Conservation (phyloP, 495 filamentous ascomycete species). For the Xylaria telfairii region DNA sequence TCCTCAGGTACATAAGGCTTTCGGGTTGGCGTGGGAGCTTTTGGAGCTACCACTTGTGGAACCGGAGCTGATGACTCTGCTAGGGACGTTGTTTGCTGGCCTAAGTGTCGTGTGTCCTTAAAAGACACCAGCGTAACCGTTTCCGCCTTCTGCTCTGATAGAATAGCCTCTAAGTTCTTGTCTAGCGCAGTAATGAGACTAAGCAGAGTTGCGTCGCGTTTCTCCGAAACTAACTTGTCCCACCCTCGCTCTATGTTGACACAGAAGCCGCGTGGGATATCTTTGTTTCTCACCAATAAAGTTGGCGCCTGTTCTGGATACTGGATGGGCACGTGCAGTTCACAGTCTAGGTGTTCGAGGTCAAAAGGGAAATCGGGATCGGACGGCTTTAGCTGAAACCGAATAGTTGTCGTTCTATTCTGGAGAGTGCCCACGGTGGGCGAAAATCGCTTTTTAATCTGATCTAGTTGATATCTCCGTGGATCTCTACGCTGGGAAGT, state of each 20-base stretch:
- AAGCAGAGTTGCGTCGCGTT: slow-evolving; percentile 66
- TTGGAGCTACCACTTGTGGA: slow-evolving; percentile 60
- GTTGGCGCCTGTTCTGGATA: slow-evolving; percentile 67
- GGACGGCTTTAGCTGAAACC: slow-evolving; percentile 74
- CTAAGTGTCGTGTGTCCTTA: slow-evolving; percentile 54
- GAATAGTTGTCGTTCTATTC: slow-evolving; percentile 59
- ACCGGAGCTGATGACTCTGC: slow-evolving; percentile 51
- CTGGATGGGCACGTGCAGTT: slow-evolving; percentile 67
- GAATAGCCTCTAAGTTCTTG: slow-evolving; percentile 71
- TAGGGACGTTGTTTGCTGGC: slow-evolving; percentile 22
- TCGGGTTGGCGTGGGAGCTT: slow-evolving; percentile 30
- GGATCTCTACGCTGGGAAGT: slow-evolving; percentile 70
- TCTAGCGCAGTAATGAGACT: slow-evolving; percentile 75
- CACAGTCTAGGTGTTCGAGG: slow-evolving; percentile 71
- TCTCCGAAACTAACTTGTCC: slow-evolving; percentile 66
- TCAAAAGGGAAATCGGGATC: slow-evolving; percentile 90
- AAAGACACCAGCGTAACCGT: slow-evolving; percentile 82
- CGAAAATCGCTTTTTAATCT: slow-evolving; percentile 74
- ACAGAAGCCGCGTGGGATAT: slow-evolving; percentile 81
- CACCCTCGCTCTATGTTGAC: slow-evolving; percentile 84
- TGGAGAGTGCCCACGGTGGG: slow-evolving; percentile 62
- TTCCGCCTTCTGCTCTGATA: slow-evolving; percentile 74
- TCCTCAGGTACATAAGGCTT: slow-evolving; percentile 46
- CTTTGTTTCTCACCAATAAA: slow-evolving; percentile 72
- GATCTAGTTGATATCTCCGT: slow-evolving; percentile 76